Evolutionary conservation across 345 rosid species (phyloP).

Genomic region (Eucalyptus regnans): DNA sequence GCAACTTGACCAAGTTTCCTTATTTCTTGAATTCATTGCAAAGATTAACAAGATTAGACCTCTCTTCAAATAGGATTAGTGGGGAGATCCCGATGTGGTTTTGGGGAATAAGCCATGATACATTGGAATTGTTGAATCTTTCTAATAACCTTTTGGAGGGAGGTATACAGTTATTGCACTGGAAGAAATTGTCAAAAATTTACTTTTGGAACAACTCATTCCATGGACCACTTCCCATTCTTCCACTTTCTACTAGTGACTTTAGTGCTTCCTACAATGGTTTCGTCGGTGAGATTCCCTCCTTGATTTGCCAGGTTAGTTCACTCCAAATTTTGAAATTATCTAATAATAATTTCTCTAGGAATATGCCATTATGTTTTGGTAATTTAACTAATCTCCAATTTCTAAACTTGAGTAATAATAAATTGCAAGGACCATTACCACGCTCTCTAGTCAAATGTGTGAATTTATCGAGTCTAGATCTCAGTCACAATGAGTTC

Average conservation of each 20-base stretch:
- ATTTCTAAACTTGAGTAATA: neutral
- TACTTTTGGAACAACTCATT: rapidly evolving
- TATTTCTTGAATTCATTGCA: too few species aligned
- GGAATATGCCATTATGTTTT: neutral
- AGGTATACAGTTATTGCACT: too few species aligned
- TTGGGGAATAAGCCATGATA: too few species aligned
- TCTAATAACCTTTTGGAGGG: too few species aligned
- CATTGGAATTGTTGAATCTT: too few species aligned
- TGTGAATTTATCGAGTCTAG: rapidly evolving
- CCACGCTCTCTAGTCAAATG: neutral
- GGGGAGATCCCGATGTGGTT: too few species aligned
- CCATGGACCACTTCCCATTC: neutral
- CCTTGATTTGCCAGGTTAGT: neutral
- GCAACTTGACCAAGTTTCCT: too few species aligned
- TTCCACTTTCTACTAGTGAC: rapidly evolving
- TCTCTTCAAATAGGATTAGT: too few species aligned
- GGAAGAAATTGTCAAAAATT: too few species aligned
- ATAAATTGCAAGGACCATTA: neutral
- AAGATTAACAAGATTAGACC: too few species aligned
- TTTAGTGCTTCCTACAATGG: rapidly evolving
- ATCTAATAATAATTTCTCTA: neutral
- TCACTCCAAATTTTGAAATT: rapidly evolving
- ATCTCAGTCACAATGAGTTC: rapidly evolving
- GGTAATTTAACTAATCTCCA: neutral
- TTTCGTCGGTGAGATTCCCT: neutral